These are phyloP conservation scores for Scheffersomyces cryptocercus DNA, from an alignment of 1,139 yeast genomes.

Conservation along the genomic window DNA sequence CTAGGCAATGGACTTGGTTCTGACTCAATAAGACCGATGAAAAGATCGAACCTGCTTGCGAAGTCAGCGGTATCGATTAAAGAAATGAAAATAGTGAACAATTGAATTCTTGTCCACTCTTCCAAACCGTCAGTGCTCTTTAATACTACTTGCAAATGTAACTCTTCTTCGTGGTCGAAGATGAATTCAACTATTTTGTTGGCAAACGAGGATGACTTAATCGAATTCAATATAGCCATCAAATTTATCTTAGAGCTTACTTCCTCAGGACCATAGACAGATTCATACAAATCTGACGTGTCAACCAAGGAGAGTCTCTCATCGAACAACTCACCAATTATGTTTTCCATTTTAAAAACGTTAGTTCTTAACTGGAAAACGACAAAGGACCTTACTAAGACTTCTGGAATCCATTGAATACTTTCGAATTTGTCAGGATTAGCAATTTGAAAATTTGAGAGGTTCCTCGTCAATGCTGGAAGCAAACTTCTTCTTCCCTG, in stretches of 20 bases:
- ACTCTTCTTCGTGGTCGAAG: slow-evolving; percentile 38
- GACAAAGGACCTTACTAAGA: slow-evolving; percentile 48
- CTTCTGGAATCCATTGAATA: slow-evolving; percentile 54
- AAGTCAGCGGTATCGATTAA: slow-evolving; percentile 27
- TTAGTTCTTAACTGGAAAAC: slow-evolving; percentile 58
- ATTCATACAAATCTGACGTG: slow-evolving; percentile 41
- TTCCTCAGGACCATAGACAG: slow-evolving; percentile 64
- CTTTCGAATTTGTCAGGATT: slow-evolving; percentile 33
- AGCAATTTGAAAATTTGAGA: slow-evolving; percentile 43
- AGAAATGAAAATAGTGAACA: slow-evolving; percentile 53
- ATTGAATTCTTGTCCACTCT: slow-evolving; percentile 62
- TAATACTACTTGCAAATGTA: slow-evolving; percentile 47
- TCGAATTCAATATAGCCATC: slow-evolving; percentile 43
- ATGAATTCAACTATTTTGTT: slow-evolving; percentile 41
- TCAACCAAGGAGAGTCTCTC: slow-evolving; percentile 21
- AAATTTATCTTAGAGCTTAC: slow-evolving; percentile 53
- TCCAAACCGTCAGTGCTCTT: slow-evolving; percentile 67
- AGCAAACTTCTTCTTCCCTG: slow-evolving; percentile 68
- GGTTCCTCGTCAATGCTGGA: slow-evolving; percentile 52
- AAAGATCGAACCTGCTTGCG: slow-evolving; percentile 17
- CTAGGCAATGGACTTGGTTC: slow-evolving; percentile 83
- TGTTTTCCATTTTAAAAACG: slow-evolving; percentile 59
- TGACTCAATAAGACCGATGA: slow-evolving; percentile 27
- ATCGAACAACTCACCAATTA: slow-evolving; percentile 56
- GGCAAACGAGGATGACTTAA: slow-evolving; percentile 36